phyloP scores from a whole-genome alignment of 1,284 basidiomycete species.

The Cutaneotrichosporon cutaneum region DNA sequence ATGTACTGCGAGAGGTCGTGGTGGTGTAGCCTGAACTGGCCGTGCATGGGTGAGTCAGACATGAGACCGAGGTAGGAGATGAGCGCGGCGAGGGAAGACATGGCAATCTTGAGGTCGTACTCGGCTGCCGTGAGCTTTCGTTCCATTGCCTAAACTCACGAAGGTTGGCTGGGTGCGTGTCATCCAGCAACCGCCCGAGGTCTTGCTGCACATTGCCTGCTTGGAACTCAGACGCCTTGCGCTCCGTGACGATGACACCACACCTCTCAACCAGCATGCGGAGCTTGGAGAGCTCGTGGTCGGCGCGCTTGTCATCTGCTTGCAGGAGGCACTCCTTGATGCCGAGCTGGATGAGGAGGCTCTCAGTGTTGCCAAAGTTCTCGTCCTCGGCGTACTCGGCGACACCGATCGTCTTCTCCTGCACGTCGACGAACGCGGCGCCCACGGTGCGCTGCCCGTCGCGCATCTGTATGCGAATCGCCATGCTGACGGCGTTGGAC shows the following conservation, averaged over 20 bases:
- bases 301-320: conserved; percentile 58
- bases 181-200: conserved; percentile 69
- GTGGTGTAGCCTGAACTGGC: conserved; percentile 73
- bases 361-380: conserved; percentile 92
- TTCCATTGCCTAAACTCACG: conserved; percentile 54
- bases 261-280: conserved; percentile 83
- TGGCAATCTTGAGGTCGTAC: conserved; percentile 73
- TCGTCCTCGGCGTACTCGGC: conserved; percentile 94
- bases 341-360: conserved; percentile 90
- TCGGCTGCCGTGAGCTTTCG: conserved; percentile 60
- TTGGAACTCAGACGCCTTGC: conserved; percentile 81
- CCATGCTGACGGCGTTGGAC: conserved; percentile 85
- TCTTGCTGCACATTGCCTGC: conserved; percentile 81
- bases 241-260: conserved; percentile 83
- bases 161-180: conserved; percentile 55
- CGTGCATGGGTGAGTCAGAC: conserved; percentile 77
- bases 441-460: conserved; percentile 58
- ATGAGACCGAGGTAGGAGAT: conserved; percentile 80
- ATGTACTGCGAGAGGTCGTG: conserved; percentile 95
- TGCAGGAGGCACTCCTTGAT: conserved; percentile 82
- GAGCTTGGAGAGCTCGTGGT: conserved; percentile 82
- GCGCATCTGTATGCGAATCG: conserved; percentile 72
- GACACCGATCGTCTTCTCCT: conserved; percentile 60
- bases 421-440: conserved; percentile 59
- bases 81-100: conserved; percentile 76